A percentile compares a stretch with the other conserved stretches of the same genome.
These are phyloP conservation scores for Auxenochlorella pyrenoidosa DNA, from an alignment of 139 green algal genomes.

Conservation along the genomic window DNA sequence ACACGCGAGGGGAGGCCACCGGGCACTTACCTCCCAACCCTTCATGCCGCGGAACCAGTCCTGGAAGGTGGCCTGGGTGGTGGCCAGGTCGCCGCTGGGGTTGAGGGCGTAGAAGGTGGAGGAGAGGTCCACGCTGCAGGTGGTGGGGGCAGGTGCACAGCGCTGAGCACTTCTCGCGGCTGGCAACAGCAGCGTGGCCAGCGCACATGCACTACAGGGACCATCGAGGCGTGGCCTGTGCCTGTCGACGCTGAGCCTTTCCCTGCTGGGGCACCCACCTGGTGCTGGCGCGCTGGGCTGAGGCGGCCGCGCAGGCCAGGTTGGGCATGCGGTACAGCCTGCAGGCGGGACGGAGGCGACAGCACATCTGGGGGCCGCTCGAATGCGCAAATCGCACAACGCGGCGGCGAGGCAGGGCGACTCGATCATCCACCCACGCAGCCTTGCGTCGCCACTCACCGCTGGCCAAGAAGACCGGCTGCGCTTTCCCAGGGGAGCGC, in stretches of 20 bases:
- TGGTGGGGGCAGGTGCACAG: neutral
- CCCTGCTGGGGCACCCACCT: too few relatives aligned
- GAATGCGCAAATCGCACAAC: neutral
- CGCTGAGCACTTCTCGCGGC: too few relatives aligned
- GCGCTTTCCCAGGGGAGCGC: slow-evolving; percentile 82
- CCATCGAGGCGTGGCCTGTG: neutral
- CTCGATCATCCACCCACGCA: neutral
- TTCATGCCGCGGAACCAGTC: slow-evolving; percentile 65
- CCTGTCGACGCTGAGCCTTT: too few relatives aligned
- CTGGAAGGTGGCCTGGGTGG: slow-evolving; percentile 86
- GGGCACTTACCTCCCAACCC: slow-evolving; percentile 73
- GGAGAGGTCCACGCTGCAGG: slow-evolving; percentile 36
- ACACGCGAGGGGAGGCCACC: neutral
- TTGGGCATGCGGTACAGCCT: slow-evolving; percentile 63
- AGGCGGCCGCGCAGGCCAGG: slow-evolving; percentile 48
- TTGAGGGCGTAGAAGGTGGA: slow-evolving; percentile 89
- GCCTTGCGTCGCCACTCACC: slow-evolving; percentile 10
- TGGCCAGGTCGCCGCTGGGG: slow-evolving; percentile 81
- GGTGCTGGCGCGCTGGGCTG: neutral
- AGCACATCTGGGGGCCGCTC: neutral
- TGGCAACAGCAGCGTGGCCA: neutral
- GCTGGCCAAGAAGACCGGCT: slow-evolving; percentile 41
- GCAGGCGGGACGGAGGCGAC: neutral
- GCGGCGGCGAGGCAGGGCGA: too few relatives aligned
- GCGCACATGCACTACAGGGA: too few relatives aligned